A percentile compares a stretch with the other conserved stretches of the same genome.
Conservation (phyloP, 23 red algal species). For the Gracilaria domingensis region DNA sequence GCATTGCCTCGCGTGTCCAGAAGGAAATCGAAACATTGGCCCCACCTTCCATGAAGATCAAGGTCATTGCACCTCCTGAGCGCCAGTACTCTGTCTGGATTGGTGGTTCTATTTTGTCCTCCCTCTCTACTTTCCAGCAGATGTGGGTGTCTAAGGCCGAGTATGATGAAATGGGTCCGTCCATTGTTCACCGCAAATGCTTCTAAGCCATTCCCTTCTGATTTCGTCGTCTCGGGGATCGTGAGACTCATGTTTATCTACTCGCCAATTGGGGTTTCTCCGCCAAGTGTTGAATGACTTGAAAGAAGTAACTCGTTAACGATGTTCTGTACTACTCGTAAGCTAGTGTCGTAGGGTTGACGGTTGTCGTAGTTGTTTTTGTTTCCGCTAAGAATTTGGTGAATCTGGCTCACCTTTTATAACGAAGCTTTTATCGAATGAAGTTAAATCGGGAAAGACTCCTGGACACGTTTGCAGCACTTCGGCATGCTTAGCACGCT, state of each 20-base stretch:
- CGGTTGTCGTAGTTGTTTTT: conserved; percentile 30
- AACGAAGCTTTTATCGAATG: conserved; percentile 47
- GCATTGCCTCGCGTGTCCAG: conserved; percentile 96
- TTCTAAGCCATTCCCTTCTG: conserved; percentile 80
- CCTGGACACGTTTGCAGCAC: conserved; percentile 47
- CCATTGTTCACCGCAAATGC: conserved; percentile 99
- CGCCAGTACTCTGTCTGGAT: conserved; percentile 99
- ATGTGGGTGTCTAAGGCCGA: conserved; percentile 99
- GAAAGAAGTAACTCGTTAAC: conserved; percentile 43
- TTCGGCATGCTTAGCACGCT: conserved; percentile 20
- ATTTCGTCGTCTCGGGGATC: neutral
- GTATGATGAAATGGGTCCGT: conserved; percentile 98
- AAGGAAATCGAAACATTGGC: conserved; percentile 87
- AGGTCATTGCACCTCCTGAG: conserved; percentile 97
- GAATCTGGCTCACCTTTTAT: conserved; percentile 26
- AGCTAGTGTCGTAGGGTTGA: conserved; percentile 31
- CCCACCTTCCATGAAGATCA: conserved; percentile 96
- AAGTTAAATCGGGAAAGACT: conserved; percentile 43
- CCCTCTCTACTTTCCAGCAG: conserved; percentile 98
- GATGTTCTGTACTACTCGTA: conserved; percentile 45
- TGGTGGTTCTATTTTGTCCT: conserved; percentile 94
- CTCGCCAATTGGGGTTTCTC: conserved; percentile 11
- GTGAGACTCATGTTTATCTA: conserved; percentile 23
- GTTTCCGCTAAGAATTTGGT: conserved; percentile 34
- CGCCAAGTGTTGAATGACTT: conserved; percentile 26